Conservation (phyloP, 176 grass and related monocot species). For the Phyllostachys edulis region DNA sequence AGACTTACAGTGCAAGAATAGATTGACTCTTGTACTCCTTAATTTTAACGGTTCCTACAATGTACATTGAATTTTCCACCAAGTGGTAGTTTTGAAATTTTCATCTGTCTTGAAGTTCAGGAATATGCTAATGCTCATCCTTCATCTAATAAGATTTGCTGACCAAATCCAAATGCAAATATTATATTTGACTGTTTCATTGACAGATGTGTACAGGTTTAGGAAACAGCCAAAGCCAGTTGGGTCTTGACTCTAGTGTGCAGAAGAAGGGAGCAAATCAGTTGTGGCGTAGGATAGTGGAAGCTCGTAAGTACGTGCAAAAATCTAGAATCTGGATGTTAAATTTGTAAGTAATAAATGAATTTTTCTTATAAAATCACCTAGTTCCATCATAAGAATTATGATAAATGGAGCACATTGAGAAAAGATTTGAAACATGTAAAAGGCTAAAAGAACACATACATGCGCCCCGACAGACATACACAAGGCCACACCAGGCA, state of each 20-base stretch:
- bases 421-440: background rate
- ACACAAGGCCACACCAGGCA: background rate
- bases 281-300: background rate
- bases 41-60: no score
- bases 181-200: no score
- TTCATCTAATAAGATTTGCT: no score
- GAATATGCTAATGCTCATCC: no score
- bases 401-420: background rate
- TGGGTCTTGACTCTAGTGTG: background rate
- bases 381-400: background rate
- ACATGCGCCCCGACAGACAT: background rate
- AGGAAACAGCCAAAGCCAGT: constrained; percentile 5
- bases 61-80: no score
- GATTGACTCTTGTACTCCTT: no score
- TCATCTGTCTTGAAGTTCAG: no score
- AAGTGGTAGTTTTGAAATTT: no score
- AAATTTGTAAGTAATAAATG: constrained; percentile 8
- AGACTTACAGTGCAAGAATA: no score
- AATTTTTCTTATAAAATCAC: background rate
- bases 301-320: background rate
- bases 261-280: background rate
- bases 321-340: background rate
- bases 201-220: background rate
- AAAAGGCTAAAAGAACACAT: background rate
- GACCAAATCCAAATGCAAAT: no score